Percentiles rank a stretch among this genome's conserved stretches.
Conservation (phyloP, 768 basidiomycete genomes). For the Naganishia onofrii region DNA sequence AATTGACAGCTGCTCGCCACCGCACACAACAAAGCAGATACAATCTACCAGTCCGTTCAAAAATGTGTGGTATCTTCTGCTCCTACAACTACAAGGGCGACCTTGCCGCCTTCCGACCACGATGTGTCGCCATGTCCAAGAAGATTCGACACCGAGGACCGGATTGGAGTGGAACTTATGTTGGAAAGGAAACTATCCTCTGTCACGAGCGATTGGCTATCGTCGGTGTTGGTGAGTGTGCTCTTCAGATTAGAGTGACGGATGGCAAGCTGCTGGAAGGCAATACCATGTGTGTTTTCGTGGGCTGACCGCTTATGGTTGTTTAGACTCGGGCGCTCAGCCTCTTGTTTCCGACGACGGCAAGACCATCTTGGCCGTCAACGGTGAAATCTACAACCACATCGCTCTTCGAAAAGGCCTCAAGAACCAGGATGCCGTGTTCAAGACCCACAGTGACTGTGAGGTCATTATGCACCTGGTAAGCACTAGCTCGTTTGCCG, state of each 20-base stretch:
- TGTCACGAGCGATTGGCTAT: constrained; percentile 95
- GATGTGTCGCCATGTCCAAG: constrained; percentile 80
- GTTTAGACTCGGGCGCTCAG: constrained; percentile 88
- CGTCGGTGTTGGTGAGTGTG: constrained; percentile 81
- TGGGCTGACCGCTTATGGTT: constrained; percentile 43
- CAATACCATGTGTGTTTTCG: background rate
- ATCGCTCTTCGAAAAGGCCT: constrained; percentile 69
- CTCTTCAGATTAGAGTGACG: background rate
- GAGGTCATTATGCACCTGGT: constrained; percentile 94
- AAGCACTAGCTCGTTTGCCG: constrained; percentile 36
- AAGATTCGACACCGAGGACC: constrained; percentile 90
- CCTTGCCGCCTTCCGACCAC: constrained; percentile 59
- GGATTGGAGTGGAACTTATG: constrained; percentile 96
- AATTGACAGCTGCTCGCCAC: background rate
- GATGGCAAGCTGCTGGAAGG: background rate
- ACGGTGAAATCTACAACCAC: constrained; percentile 99
- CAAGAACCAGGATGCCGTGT: constrained; percentile 63
- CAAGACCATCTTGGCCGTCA: constrained; percentile 80
- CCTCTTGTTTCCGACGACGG: constrained; percentile 84
- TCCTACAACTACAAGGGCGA: constrained; percentile 71
- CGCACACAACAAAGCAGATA: background rate
- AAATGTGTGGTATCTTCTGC: constrained; percentile 93
- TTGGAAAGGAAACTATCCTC: constrained; percentile 75
- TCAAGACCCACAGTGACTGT: constrained; percentile 98
- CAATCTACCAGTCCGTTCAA: constrained; percentile 21